A percentile compares a stretch with the other conserved stretches of the same genome.
Evolutionary conservation across 2,329 filamentous ascomycete genomes (phyloP).

Genomic region (Pseudophaeomoniella oleicola): DNA sequence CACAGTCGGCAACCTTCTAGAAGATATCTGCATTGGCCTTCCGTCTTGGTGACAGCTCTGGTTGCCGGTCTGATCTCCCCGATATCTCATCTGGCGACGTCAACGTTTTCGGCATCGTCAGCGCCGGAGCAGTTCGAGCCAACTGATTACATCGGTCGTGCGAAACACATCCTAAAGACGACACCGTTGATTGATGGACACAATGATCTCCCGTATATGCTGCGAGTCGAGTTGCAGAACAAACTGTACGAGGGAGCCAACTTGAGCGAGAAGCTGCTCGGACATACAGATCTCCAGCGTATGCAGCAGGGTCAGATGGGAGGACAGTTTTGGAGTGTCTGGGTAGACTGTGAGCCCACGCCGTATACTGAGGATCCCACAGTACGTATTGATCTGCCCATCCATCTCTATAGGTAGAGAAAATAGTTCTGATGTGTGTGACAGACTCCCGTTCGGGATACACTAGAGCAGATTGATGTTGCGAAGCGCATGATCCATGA

Average conservation of each 20-base stretch:
- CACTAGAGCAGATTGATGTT: constrained; percentile 15
- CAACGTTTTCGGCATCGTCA: too few species aligned
- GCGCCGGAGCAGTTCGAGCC: too few species aligned
- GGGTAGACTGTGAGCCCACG: constrained; percentile 10
- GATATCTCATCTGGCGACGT: too few species aligned
- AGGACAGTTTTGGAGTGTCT: constrained; percentile 19
- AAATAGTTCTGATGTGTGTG: background rate
- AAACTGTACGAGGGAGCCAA: constrained; percentile 14
- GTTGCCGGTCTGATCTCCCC: too few species aligned
- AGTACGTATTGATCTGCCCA: constrained; percentile 3
- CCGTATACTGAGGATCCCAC: constrained; percentile 10
- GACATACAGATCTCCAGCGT: constrained; percentile 15
- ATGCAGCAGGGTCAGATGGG: constrained; percentile 14
- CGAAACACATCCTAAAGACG: constrained; percentile 9
- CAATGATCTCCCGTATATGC: constrained; percentile 17
- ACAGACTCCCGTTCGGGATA: constrained; percentile 12
- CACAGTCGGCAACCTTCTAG: too few species aligned
- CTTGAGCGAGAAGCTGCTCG: constrained; percentile 8
- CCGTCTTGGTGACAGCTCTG: too few species aligned
- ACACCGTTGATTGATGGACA: constrained; percentile 19
- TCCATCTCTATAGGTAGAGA: background rate
- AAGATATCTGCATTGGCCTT: too few species aligned
- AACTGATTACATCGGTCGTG: constrained; percentile 5
- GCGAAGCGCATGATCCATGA: constrained; percentile 11
- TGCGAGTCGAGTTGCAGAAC: constrained; percentile 14